Evolutionary conservation across 2,329 filamentous ascomycete species (phyloP), one percentile per base, ranked within the genome.

Genomic region (Sclerotinia trifoliorum): DNA sequence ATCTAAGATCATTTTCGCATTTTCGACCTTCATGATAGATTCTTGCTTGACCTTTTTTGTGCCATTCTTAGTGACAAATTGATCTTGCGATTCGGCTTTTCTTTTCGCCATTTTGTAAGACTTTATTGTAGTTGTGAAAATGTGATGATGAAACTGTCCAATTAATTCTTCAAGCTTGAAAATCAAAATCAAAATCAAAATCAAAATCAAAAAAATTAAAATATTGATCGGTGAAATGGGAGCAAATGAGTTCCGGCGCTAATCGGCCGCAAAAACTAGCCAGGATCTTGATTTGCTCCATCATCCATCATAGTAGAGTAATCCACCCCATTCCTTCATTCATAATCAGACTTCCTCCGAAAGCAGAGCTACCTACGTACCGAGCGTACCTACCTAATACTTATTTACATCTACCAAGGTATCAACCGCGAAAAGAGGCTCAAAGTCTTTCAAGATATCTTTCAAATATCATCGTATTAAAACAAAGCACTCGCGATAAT

Each of bases 1-100:
- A 72, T 88, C 85, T 61, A 89, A 82, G n/a, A 77, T 62, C 57
- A 65, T 75, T 39, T 66, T 75, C 46, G 70, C 48, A 48, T 71
- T 67, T 6, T 35, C 46, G 13, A 32, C 26, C 13, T 24, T 39
- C 15, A 52, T 26, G 15, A 39, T 26, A 35, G 57, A 29, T 26
- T 71, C 70, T n/a, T 74, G 72, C 66, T 76, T 78, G 39, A 62
- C 32, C 60, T 78, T 78, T 66, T 77, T 78, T 58, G 56, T 69
- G 7, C 69, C 71, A 67, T 69, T 70, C 2, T 39, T 56, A 57
- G 70, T 54, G 48, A 70, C 61, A 19, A 62, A 68, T 26, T 74
- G 66, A 51, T 61, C 72, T 32, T 72, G 32, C n/a, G 68, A 67
- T 26, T 77, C 76, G 49, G 76, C 75, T 67, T 78, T 78, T 68